Evolutionary conservation across 345 rosid genomes (phyloP), one percentile per base, ranked within the genome.

Genomic region (Syzygium aromaticum): DNA sequence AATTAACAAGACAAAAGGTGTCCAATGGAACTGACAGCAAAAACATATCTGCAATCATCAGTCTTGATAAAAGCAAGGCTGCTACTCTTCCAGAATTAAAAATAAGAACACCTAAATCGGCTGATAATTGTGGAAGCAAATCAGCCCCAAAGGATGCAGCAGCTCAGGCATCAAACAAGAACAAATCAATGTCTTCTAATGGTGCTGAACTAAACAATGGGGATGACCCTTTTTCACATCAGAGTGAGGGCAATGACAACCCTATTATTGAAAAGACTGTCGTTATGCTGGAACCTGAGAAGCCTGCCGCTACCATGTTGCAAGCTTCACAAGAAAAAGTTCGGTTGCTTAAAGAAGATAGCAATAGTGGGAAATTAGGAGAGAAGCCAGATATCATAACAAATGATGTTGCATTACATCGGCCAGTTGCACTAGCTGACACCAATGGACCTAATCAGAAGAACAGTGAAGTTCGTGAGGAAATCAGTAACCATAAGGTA

Each of bases 11-110:
- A 87, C 93, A 88, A 89, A 86, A 87, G 86, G 95, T 91, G 86
- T 87, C 88, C 25, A 85, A 89, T 90, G 92, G 86, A 83, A 90
- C 95, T 89, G 96, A 93, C 89, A 92, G 83, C 87, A 96, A 93
- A 93, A 95, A 96, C 88, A 61, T 96, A 91, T 94, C 98, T 77
- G 99, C 96, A 64, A 94, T 97, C 77, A 86, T 96, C 88, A 94
- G 95, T 73, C 80, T 73, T 73, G 51, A 95, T 88, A 89, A 92
- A 90, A 91, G 89, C 82, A 97, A 91, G 92, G 93, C 91, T 30
- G 96, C 99, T 57, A 95, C 97, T 86, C 98, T 96, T 87, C 98
- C 98, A 0, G 99, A 94, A 89, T 94, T 98, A 87, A 98, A 94
- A 91, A 91, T 94, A 78, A 94, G 89, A 92, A 89, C 92, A 86